Evolutionary conservation across 805 yeast genomes (phyloP).

Genomic region (Lachancea mirantina): DNA sequence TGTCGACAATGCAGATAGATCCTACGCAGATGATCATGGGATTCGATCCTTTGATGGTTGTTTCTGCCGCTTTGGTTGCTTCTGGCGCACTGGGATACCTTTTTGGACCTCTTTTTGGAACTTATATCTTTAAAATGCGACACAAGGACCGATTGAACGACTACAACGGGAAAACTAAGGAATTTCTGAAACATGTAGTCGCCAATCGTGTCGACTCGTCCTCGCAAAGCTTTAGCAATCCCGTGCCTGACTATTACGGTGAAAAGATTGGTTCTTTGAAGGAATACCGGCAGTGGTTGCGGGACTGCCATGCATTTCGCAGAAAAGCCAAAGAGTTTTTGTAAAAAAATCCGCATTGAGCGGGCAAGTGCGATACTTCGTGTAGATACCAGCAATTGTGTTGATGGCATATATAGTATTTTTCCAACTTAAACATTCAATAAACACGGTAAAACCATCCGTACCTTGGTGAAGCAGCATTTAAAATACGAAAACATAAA

Average conservation of each 20-base stretch:
- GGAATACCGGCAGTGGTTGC: conserved; percentile 90
- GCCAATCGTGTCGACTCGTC: conserved; percentile 87
- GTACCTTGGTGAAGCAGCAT: background rate
- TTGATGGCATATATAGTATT: no score
- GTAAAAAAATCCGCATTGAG: conserved; percentile 22
- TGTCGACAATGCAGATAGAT: conserved; percentile 79
- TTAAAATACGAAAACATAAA: background rate
- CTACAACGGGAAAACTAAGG: conserved; percentile 57
- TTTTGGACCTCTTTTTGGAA: conserved; percentile 77
- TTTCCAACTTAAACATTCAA: no score
- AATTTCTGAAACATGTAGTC: conserved; percentile 66
- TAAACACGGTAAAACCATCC: background rate
- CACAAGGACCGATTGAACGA: conserved; percentile 40
- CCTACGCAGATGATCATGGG: conserved; percentile 83
- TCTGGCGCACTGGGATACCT: conserved; percentile 74
- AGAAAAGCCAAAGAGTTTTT: conserved; percentile 73
- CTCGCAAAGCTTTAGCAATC: conserved; percentile 82
- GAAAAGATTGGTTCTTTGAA: conserved; percentile 84
- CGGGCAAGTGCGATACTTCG: background rate
- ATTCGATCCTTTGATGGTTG: conserved; percentile 77
- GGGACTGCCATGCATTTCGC: conserved; percentile 88
- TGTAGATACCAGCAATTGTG: background rate
- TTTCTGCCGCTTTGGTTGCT: conserved; percentile 63
- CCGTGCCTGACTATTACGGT: conserved; percentile 98
- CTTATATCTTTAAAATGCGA: conserved; percentile 53